phyloP scores from a whole-genome alignment of 1,139 yeast species.

The Suhomyces kunorum region DNA sequence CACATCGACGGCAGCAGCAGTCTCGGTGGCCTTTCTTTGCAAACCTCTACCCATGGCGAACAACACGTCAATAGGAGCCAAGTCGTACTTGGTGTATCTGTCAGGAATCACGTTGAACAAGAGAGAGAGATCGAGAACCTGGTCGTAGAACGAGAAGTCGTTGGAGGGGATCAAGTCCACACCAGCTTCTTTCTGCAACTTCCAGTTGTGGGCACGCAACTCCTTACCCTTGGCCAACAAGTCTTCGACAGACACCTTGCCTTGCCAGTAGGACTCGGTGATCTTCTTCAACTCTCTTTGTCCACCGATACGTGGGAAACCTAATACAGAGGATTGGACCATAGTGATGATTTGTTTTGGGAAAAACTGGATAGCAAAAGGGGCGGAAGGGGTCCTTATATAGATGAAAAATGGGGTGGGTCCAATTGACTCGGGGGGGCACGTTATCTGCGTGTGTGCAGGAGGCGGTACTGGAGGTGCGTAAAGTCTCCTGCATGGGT shows the following conservation, averaged over 20 bases:
- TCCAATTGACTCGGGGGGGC: conserved; percentile 10
- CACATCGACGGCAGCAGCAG: conserved; percentile 89
- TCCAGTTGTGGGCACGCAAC: conserved; percentile 96
- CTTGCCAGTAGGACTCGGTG: conserved; percentile 98
- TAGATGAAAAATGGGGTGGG: conserved; percentile 11
- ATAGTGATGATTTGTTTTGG: conserved; percentile 35
- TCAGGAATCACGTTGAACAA: conserved; percentile 96
- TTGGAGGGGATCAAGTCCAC: conserved; percentile 96
- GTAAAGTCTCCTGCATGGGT: too few relatives aligned
- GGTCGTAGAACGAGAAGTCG: conserved; percentile 98
- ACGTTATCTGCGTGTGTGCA: conserved; percentile 7
- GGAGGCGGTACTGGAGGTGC: conserved; percentile 1
- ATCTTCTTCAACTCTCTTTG: conserved; percentile 98
- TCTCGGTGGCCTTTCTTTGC: conserved; percentile 92
- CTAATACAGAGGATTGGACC: conserved; percentile 96
- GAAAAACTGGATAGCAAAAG: conserved; percentile 1
- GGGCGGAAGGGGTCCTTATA: conserved; percentile 11
- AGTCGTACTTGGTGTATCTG: conserved; percentile 89
- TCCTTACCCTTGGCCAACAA: conserved; percentile 91
- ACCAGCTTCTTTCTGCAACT: conserved; percentile 95
- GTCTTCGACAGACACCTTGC: conserved; percentile 85
- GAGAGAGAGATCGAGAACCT: conserved; percentile 88
- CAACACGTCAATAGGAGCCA: conserved; percentile 86
- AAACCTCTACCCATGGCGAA: conserved; percentile 99
- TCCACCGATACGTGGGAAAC: conserved; percentile 99